Base-by-base conservation (phyloP, 257 asterid species). In the Galeopsis tetrahit region DNA sequence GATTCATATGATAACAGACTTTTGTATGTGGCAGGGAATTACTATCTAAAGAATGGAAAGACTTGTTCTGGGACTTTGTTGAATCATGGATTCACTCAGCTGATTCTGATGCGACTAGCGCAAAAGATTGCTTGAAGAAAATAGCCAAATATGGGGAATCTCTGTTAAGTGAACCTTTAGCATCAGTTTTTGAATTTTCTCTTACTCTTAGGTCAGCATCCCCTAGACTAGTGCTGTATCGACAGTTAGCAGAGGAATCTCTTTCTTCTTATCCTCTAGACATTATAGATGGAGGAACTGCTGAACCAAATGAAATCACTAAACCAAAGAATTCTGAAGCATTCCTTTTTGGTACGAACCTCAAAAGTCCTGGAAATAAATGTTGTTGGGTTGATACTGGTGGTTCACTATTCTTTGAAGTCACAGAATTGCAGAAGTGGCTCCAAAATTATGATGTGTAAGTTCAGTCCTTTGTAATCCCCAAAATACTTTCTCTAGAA, bases 311-410 rank as follows among this genome's bases (percentile, higher is more conserved):
- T 75, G 90, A 86, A 73, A 75, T 60, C 68, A 67, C 63, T 40
- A 80, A 76, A 75, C 43, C 73, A 14, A 83, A 77, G 77, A 84
- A 61, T 64, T 65, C 80, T 43, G 84, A 90, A 53, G 82, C 87
- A 34, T 64, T 74, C 39, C 78, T 76, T 61, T 78, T 70, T 75
- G 96, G 88, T 32, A 56, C 43, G 79, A 85, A 86, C 75, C 79
- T 80, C 69, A 73, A 58, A 42, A 81, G 84, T 78, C 86, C 81
- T 63, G 87, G 85, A 63, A 90, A 85, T 62, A 89, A 72, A 74
- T 95, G 99, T 75, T 92, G 98, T 73, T 95, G 99, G 99, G 92
- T 95, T 76, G 99, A 95, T 85, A 85, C 91, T 76, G 99, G 98
- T 40, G 87, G 90, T 8, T 79, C 92, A 42, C 71, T 95, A 40